Conservation (phyloP, 495 filamentous ascomycete species). For the Penicillium cosmopolitanum region DNA sequence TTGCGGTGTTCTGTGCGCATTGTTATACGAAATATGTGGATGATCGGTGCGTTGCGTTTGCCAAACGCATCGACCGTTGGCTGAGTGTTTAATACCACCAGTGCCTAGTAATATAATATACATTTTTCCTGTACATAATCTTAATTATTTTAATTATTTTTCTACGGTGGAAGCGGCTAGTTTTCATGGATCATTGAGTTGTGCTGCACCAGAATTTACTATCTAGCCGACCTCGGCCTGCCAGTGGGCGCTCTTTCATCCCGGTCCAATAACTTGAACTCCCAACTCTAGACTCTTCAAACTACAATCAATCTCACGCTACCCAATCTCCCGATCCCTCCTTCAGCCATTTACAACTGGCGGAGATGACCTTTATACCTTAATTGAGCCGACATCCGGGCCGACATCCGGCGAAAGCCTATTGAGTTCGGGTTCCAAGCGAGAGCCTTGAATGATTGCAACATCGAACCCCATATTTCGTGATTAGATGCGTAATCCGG, state of each 20-base stretch:
- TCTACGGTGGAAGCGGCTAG: too few species aligned
- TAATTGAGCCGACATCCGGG: background rate
- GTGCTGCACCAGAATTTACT: too few species aligned
- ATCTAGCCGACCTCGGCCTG: too few species aligned
- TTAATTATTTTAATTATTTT: background rate
- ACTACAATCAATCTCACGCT: too few species aligned
- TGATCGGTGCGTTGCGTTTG: conserved; percentile 25
- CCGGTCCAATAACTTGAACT: too few species aligned
- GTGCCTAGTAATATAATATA: conserved; percentile 2
- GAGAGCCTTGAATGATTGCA: conserved; percentile 10
- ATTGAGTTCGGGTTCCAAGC: background rate
- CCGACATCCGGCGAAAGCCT: conserved; percentile 7
- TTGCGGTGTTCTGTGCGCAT: conserved; percentile 49
- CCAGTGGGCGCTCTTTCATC: too few species aligned
- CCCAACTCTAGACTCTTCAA: too few species aligned
- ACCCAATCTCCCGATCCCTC: too few species aligned
- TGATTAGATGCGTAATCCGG: conserved; percentile 1
- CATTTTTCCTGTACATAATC: background rate
- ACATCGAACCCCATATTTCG: background rate
- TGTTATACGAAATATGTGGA: conserved; percentile 51
- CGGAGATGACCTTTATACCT: too few species aligned
- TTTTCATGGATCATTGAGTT: too few species aligned
- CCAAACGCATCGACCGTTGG: conserved; percentile 26
- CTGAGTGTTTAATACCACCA: conserved; percentile 11
- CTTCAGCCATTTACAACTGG: too few species aligned